Evolutionary conservation across 208 protist genomes (phyloP).

Genomic region (Balamuthia mandrillaris): DNA sequence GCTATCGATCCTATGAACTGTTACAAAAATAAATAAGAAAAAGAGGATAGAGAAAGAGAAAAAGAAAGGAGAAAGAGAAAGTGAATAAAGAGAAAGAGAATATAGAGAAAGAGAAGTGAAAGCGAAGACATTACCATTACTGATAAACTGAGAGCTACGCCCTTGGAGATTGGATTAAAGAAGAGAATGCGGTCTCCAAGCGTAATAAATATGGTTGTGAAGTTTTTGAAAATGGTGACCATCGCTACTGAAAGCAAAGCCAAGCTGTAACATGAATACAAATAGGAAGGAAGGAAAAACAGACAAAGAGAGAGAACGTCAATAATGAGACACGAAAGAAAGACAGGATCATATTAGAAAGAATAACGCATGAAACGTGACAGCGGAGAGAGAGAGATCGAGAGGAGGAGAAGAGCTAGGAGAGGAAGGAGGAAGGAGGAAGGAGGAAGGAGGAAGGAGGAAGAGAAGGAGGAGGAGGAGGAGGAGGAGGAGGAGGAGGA

Average conservation of each 20-base stretch:
- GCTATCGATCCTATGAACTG: not conserved
- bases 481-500: not conserved
- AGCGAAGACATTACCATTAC: slow-evolving; percentile 10
- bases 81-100: too few relatives aligned
- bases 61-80: too few relatives aligned
- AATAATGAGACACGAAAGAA: too few relatives aligned
- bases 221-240: slow-evolving; percentile 26
- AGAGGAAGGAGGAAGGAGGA: not conserved
- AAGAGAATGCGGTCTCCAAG: slow-evolving; percentile 28
- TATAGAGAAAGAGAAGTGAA: too few relatives aligned
- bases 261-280: not conserved
- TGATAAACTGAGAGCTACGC: not conserved
- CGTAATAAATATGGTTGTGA: slow-evolving; percentile 9
- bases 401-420: not conserved
- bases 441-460: too few relatives aligned
- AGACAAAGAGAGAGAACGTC: too few relatives aligned
- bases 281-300: too few relatives aligned
- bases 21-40: too few relatives aligned
- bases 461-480: not conserved
- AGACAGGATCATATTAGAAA: too few relatives aligned
- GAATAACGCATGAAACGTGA: not conserved
- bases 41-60: too few relatives aligned
- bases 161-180: not conserved
- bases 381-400: not conserved
- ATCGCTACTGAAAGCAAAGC: not conserved